Conservation (phyloP, 441 rosid species). For the Populus hybrid region DNA sequence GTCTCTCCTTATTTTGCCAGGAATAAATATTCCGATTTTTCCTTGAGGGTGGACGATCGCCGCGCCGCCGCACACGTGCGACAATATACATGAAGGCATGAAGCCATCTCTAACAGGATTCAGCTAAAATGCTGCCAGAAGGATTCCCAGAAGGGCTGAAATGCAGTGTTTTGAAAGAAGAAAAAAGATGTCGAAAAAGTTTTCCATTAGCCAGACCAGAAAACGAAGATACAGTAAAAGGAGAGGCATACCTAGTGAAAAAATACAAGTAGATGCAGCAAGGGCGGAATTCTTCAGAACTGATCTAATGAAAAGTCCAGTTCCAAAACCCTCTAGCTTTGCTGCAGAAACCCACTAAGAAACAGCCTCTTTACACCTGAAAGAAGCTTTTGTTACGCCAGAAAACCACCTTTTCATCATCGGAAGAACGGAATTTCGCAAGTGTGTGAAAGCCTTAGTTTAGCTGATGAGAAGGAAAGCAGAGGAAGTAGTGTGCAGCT, state of each 20-base stretch:
- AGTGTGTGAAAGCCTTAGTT: background rate
- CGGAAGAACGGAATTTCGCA: background rate
- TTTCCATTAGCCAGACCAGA: background rate
- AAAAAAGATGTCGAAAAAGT: background rate
- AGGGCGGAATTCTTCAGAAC: slow-evolving; percentile 31
- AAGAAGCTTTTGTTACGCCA: slow-evolving; percentile 13
- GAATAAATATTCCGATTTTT: no score
- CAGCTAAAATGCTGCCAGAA: background rate
- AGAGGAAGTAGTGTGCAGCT: background rate
- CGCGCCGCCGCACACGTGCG: no score
- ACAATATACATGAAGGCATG: background rate
- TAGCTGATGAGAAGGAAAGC: background rate
- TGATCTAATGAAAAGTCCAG: slow-evolving; percentile 13
- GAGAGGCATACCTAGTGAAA: slow-evolving; percentile 51
- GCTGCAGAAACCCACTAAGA: slow-evolving; percentile 27
- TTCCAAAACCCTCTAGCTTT: slow-evolving; percentile 12
- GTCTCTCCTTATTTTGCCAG: no score
- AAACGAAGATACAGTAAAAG: background rate
- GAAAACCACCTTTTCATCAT: slow-evolving; percentile 2
- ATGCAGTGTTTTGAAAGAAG: background rate
- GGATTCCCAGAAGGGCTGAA: background rate
- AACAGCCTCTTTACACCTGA: slow-evolving; percentile 18
- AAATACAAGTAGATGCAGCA: slow-evolving; percentile 47
- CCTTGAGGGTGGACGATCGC: no score
- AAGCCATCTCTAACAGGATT: background rate